A percentile compares a stretch with the other conserved stretches of the same genome.
phyloP scores from a whole-genome alignment of 192 early-diverging fungal species.

The Jimgerdemannia lactiflua region DNA sequence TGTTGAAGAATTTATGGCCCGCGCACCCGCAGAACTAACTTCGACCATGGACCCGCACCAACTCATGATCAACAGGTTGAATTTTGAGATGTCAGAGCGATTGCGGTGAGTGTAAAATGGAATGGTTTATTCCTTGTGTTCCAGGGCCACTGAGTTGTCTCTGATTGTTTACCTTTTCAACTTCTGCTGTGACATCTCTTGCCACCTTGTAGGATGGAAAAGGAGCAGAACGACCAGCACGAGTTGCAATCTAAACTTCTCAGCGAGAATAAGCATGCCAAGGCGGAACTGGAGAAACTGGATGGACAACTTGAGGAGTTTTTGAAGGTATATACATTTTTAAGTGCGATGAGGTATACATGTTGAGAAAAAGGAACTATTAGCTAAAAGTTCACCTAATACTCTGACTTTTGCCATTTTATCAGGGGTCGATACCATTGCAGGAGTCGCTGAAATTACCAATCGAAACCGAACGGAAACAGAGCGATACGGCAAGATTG shows the following conservation, averaged over 20 bases:
- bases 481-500: not conserved
- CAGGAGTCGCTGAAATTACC: not conserved
- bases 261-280: not conserved
- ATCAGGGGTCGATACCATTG: not conserved
- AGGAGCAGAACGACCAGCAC: not conserved
- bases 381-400: too few relatives aligned
- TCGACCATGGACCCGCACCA: slow-evolving; percentile 33
- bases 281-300: not conserved
- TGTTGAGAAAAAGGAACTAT: too few relatives aligned
- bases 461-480: not conserved
- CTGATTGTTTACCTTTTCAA: not conserved
- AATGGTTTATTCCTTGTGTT: not conserved
- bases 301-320: not conserved
- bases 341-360: not conserved
- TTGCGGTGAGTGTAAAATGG: slow-evolving; percentile 21
- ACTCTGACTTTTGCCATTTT: not conserved
- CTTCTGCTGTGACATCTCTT: not conserved
- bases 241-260: not conserved
- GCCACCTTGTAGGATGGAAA: not conserved
- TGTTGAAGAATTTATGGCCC: slow-evolving; percentile 32
- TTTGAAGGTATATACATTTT: not conserved
- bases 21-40: slow-evolving; percentile 23
- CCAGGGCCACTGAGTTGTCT: too few relatives aligned
- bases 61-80: slow-evolving; percentile 52
- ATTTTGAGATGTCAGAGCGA: slow-evolving; percentile 50